Evolutionary conservation across 169 alveolate species (phyloP), one percentile per base, ranked within the genome.

Genomic region (Sarcocystis neurona): DNA sequence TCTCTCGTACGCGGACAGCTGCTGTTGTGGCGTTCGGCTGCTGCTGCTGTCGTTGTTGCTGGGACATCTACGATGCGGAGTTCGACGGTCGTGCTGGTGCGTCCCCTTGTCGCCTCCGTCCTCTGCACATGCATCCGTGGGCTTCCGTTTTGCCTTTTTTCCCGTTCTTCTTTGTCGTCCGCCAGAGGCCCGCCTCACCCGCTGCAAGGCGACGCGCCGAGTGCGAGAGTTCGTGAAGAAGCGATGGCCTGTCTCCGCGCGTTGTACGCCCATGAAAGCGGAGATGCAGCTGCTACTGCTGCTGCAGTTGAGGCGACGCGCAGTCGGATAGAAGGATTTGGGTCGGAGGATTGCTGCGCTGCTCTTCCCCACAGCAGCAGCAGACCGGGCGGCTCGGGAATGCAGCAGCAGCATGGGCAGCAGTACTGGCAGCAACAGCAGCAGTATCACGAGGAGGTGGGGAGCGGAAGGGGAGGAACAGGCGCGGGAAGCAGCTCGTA

Each of bases 201-300:
- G 48, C 82, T 72, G 48, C 82, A 72, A 53, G 82, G 82, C 82
- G 82, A 72, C 34, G 82, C 82, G 30, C 82, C 82, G n/a, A 72
- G 75, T n/a, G 75, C 75, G 8, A 43, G 44, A 27, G 75, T 63
- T 20, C 75, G 75, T 4, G 75, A 37, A 43, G 75, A 63, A 39
- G 82, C 82, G 32, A 53, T 39, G 30, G 82, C 82, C 0, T 72
- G 82, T 18, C 82, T 72, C 34, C 82, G 82, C 39, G 34, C 56
- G 10, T 39, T 72, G 82, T 72, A 72, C 56, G 82, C 82, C 4
- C 82, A 72, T 39, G 82, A 72, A 12, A 72, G 41, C 82, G 82
- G 82, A 20, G 82, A n/a, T n/a, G 66, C 30, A 53, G 23, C 66
- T 15, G 66, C 30, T 23, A 23, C 23, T 53, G 47, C 56, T 32